phyloP scores from a whole-genome alignment of 169 alveolate genomes.

The Pseudocohnilembus persalinus region DNA sequence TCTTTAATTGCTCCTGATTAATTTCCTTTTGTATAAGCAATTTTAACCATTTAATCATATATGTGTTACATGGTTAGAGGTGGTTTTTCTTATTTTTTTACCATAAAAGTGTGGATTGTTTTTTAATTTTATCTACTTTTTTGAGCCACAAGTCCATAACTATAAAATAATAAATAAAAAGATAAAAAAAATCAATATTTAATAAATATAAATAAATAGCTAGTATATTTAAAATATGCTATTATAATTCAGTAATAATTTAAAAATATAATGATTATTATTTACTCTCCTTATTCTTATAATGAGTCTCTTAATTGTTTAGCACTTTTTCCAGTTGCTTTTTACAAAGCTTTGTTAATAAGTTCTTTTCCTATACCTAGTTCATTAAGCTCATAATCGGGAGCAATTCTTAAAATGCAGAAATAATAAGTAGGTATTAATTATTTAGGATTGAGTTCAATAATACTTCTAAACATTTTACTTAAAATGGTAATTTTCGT shows the following conservation, averaged over 20 bases:
- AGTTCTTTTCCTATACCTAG: conserved; percentile 97
- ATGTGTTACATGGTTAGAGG: conserved; percentile 58
- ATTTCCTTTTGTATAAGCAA: conserved; percentile 87
- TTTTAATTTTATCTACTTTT: not conserved
- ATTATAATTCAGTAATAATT: no score
- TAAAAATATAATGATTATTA: no score
- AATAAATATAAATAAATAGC: no score
- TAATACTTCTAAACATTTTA: conserved; percentile 71
- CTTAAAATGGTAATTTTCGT: conserved; percentile 68
- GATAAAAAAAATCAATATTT: no score
- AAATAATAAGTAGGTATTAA: conserved; percentile 66
- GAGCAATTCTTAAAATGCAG: conserved; percentile 88
- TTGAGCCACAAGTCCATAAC: not conserved
- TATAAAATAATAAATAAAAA: no score
- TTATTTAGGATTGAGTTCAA: conserved; percentile 61
- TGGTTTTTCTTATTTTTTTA: not conserved
- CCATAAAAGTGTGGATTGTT: not conserved
- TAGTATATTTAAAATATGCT: no score
- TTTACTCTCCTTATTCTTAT: conserved; percentile 89
- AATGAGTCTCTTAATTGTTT: conserved; percentile 88
- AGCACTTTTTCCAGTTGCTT: conserved; percentile 92
- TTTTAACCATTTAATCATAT: conserved; percentile 64
- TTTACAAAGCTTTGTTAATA: conserved; percentile 93
- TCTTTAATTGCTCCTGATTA: conserved; percentile 83
- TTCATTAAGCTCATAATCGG: conserved; percentile 95